A percentile compares a stretch with the other conserved stretches of the same genome.
Conservation (phyloP, 352 stramenopile species). For the Phytophthora melonis region DNA sequence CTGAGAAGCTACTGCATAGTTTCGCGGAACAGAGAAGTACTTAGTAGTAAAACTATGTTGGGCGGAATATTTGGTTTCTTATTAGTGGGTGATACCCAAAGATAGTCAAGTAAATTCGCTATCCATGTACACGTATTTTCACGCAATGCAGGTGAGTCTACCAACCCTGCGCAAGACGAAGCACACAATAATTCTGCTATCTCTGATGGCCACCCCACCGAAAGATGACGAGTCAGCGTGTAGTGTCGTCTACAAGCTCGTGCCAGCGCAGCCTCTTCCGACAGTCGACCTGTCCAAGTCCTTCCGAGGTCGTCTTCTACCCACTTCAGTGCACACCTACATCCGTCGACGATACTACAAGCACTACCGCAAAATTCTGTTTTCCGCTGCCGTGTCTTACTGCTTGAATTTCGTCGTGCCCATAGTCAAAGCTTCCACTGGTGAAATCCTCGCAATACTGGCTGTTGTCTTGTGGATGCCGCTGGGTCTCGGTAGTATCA, state of each 20-base stretch:
- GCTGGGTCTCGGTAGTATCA: constrained; percentile 38
- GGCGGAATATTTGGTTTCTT: no score
- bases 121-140: neutral
- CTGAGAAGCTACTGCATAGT: no score
- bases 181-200: neutral
- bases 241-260: constrained; percentile 31
- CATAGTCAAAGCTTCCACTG: constrained; percentile 23
- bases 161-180: neutral
- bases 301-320: constrained; percentile 42
- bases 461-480: constrained; percentile 34
- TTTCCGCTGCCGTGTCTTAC: constrained; percentile 25
- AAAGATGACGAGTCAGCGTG: neutral
- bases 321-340: constrained; percentile 20
- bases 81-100: neutral
- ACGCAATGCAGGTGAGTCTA: neutral
- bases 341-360: constrained; percentile 32
- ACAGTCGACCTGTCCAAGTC: constrained; percentile 49
- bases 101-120: neutral
- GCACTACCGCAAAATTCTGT: constrained; percentile 30
- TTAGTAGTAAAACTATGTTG: no score
- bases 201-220: neutral
- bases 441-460: constrained; percentile 26
- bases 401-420: constrained; percentile 33
- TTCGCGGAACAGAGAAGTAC: no score
- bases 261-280: constrained; percentile 39